phyloP scores from a whole-genome alignment of 352 stramenopile species.

The Phytophthora foliorum region DNA sequence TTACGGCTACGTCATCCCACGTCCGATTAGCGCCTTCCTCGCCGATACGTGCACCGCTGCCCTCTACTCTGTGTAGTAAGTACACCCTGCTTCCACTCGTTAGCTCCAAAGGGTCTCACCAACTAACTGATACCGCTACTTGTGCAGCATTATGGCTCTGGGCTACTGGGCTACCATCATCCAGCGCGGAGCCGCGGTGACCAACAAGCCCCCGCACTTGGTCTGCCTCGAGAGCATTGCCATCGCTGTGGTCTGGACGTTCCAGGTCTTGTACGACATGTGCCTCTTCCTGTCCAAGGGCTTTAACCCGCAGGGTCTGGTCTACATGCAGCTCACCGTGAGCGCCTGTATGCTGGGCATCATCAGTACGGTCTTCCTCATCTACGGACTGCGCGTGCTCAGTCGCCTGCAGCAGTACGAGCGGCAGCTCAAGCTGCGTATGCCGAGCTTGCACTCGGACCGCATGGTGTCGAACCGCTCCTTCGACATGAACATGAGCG shows the following conservation, averaged over 20 bases:
- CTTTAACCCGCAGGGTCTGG: constrained; percentile 46
- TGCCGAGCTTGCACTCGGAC: constrained; percentile 48
- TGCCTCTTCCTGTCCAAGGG: constrained; percentile 54
- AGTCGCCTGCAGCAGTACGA: constrained; percentile 51
- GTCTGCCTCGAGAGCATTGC: constrained; percentile 44
- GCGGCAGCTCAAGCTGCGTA: constrained; percentile 41
- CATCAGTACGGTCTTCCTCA: constrained; percentile 54
- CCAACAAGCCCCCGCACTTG: constrained; percentile 42
- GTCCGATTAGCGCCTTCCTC: constrained; percentile 48
- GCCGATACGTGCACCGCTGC: constrained; percentile 57
- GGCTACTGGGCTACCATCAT: constrained; percentile 63
- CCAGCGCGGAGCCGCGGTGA: constrained; percentile 44
- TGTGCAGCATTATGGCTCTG: constrained; percentile 51
- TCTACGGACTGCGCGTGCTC: constrained; percentile 53
- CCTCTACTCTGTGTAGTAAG: constrained; percentile 64
- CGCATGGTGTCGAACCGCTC: constrained; percentile 48
- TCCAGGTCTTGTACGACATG: constrained; percentile 56
- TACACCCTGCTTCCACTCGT: constrained; percentile 4
- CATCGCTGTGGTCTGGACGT: constrained; percentile 51
- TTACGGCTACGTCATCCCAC: constrained; percentile 54
- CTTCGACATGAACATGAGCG: constrained; percentile 51
- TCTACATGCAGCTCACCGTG: constrained; percentile 53
- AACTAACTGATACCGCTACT: constrained; percentile 21
- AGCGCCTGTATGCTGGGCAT: constrained; percentile 52
- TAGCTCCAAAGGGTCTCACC: neutral